Base-by-base conservation (phyloP, 1,284 basidiomycete genomes). In the Malassezia yamatoensis region DNA sequence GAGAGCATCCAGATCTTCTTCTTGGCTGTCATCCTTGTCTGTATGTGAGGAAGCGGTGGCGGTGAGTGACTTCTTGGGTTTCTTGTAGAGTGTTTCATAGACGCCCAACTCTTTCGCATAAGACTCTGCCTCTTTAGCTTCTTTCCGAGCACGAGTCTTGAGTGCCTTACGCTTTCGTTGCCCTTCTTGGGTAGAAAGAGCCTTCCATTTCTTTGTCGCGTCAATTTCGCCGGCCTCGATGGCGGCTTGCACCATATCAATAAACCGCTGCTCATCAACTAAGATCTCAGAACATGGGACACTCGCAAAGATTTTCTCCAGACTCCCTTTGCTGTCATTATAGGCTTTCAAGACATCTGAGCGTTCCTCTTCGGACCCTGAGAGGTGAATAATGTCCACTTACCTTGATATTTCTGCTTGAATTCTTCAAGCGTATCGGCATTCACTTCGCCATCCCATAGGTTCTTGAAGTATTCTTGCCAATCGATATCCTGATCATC, bases 401-500 rank as follows among this genome's bases (percentile, higher is more conserved):
- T 39, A 39, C 41, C 59, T 51, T 70, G 67, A 42, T 74, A 74
- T 47, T 67, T 65, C 13, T 57, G 40, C 60, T 68, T 65, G 48
- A 71, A 71, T 10, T 67, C 64, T 18, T 67, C 65, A 5, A 75
- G 61, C 6, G 64, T 66, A 44, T 69, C 57, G 1, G 62, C 60
- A 18, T 48, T 64, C 6, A 75, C 71, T 44, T 72, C 68, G 24
- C 71, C 72, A 4, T 62, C 63, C 70, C 70, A 74, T 34, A 74
- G 61, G 54, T 61, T 60, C 46, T 67, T 65, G 58, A 75, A 75
- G 63, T 75, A 73, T n/a, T 70, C 68, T 53, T 72, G 64, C 72
- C 72, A 75, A 65, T 71, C 67, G n/a, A 72, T 64, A n/a, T 65
- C 60, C 11, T 53, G 65, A 35, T 69, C 68, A 4, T 60, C 64